phyloP scores from a whole-genome alignment of 2,329 filamentous ascomycete genomes.

The Teratosphaeria epicoccoides region DNA sequence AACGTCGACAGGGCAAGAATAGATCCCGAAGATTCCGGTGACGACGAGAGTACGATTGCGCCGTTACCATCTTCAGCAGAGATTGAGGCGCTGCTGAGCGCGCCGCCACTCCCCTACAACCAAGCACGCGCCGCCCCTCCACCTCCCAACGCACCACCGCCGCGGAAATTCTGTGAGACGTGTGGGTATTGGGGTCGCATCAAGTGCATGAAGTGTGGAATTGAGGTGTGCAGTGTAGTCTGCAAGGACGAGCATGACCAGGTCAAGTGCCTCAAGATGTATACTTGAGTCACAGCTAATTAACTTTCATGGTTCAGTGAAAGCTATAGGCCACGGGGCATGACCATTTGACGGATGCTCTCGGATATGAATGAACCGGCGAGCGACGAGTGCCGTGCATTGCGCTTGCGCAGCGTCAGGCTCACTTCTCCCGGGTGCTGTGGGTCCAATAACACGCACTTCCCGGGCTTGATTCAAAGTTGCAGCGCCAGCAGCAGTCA shows the following conservation, averaged over 20 bases:
- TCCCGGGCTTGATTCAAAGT: not conserved
- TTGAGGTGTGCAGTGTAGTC: conserved; percentile 63
- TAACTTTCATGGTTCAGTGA: not conserved
- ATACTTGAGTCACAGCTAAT: conserved; percentile 15
- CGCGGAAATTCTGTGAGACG: conserved; percentile 61
- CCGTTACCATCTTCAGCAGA: conserved; percentile 33
- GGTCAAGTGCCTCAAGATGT: conserved; percentile 53
- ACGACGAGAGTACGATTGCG: conserved; percentile 25
- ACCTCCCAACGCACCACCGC: conserved; percentile 36
- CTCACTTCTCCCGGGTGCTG: not conserved
- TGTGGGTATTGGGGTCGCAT: conserved; percentile 76
- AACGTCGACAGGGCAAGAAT: not conserved
- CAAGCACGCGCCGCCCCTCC: conserved; percentile 44
- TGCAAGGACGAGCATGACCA: conserved; percentile 63
- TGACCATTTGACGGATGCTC: not conserved
- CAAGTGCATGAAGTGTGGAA: conserved; percentile 67
- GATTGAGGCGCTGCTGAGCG: conserved; percentile 52
- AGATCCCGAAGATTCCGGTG: conserved; percentile 35
- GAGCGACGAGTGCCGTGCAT: not conserved
- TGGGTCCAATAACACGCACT: not conserved
- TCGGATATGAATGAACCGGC: not conserved
- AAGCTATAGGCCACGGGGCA: not conserved
- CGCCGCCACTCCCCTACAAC: conserved; percentile 56
- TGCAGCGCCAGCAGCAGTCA: not conserved
- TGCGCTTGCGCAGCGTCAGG: not conserved